phyloP scores from a whole-genome alignment of 495 filamentous ascomycete species.

The Clavariopsis aquatica region DNA sequence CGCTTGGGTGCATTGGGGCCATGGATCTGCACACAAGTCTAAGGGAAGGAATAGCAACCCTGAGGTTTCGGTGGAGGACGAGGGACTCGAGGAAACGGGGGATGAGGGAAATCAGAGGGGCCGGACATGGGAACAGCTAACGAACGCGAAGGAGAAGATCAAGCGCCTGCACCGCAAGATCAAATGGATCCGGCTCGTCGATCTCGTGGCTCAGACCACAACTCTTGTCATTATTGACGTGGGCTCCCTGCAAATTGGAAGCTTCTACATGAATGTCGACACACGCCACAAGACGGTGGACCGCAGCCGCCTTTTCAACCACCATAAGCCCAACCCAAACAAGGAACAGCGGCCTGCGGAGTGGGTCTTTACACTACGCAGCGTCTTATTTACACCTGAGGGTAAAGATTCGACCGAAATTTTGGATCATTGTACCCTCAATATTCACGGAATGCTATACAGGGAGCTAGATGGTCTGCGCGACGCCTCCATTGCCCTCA shows the following conservation, averaged over 20 bases:
- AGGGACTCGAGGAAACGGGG: constrained; percentile 27
- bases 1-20: constrained; percentile 29
- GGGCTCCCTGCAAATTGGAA: constrained; percentile 80
- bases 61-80: constrained; percentile 23
- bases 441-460: constrained; percentile 90
- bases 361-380: constrained; percentile 85
- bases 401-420: constrained; percentile 85
- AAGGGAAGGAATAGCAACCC: constrained; percentile 18
- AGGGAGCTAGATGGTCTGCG: constrained; percentile 82
- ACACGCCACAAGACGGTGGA: constrained; percentile 90
- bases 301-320: constrained; percentile 84
- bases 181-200: constrained; percentile 85
- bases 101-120: constrained; percentile 51
- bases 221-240: constrained; percentile 73
- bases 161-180: constrained; percentile 85
- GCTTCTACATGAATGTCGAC: constrained; percentile 82
- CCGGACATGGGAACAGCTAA: constrained; percentile 76
- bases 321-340: constrained; percentile 67
- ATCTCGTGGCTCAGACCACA: constrained; percentile 82
- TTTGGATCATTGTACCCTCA: constrained; percentile 82
- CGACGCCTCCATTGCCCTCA: constrained; percentile 86
- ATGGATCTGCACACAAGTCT: constrained; percentile 31
- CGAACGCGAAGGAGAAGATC: constrained; percentile 74
- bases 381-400: constrained; percentile 82
- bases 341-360: constrained; percentile 78